Evolutionary conservation across 2,329 filamentous ascomycete species (phyloP), one percentile per base, ranked within the genome.

Genomic region (Eutypella sp.): DNA sequence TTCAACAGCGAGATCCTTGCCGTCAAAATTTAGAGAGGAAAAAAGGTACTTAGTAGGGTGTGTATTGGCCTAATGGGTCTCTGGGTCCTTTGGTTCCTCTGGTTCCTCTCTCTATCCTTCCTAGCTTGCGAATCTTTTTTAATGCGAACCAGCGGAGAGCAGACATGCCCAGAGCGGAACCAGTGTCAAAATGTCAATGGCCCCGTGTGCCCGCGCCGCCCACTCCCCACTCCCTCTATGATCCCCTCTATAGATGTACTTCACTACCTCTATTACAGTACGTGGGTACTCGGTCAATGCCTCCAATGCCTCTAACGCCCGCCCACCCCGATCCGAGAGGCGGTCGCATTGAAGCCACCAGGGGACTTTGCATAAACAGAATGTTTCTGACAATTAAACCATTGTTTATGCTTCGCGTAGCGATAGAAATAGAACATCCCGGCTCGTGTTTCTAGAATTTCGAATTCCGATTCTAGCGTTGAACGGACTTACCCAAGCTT

Each of bases 311-410:
- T n/a, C n/a, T n/a, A n/a, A n/a, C n/a, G n/a, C n/a, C n/a, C n/a
- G 5, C 29, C 29, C 29, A 7, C 7, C 13, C 13, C 25, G 7
- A 33, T 33, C 29, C 29, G 11, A 7, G 11, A 4, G 29, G 16
- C 29, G 29, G 23, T n/a, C 36, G 36, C 36, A 39, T 39, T 39
- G 36, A 53, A 46, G 47, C 38, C 43, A 33, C 38, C 45, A 45
- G 51, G 64, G n/a, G 60, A 65, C 51, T 56, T 55, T 62, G 71
- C 71, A 74, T 74, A 66, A 74, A 69, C 57, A 58, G 67, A 66
- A 67, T 62, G 59, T 57, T 65, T 70, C 70, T 69, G 63, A 70
- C 59, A 73, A 74, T 73, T 69, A 73, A 71, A 72, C 65, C 59
- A 55, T 58, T 58, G 62, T 59, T 72, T 72, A 74, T 74, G 71